A percentile compares a stretch with the other conserved stretches of the same genome.
Evolutionary conservation across 345 rosid species (phyloP).

Genomic region (Luvunga scandens): DNA sequence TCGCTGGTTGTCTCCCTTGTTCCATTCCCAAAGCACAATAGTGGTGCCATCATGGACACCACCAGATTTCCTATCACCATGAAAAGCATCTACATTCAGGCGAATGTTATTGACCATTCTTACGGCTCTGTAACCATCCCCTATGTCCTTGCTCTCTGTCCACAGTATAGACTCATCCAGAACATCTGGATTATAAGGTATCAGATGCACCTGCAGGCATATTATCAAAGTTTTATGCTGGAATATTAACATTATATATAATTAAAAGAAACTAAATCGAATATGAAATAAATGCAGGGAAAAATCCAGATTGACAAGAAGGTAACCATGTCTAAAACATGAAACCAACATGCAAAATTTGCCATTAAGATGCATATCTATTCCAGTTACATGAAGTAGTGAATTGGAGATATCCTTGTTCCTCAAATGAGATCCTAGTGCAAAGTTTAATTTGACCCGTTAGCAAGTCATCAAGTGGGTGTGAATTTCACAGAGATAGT

Average conservation of each 20-base stretch:
- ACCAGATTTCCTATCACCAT: conserved; percentile 67
- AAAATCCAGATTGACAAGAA: neutral
- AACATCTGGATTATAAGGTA: conserved; percentile 50
- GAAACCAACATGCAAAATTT: neutral
- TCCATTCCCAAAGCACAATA: conserved; percentile 81
- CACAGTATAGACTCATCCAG: conserved; percentile 70
- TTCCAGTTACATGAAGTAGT: neutral
- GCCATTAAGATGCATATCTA: neutral
- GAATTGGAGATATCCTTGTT: neutral
- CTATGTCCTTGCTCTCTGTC: conserved; percentile 60
- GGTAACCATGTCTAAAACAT: neutral
- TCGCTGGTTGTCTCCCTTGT: conserved; percentile 77
- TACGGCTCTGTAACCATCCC: conserved; percentile 44
- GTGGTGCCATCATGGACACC: conserved; percentile 73
- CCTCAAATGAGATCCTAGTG: too few relatives aligned
- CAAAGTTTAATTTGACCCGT: neutral
- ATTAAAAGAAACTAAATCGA: neutral
- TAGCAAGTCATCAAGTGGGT: neutral
- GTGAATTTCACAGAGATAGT: neutral
- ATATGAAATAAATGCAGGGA: neutral
- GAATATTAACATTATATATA: neutral
- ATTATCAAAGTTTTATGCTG: neutral
- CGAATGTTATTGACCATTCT: conserved; percentile 73
- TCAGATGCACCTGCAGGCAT: conserved; percentile 59
- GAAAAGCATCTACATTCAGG: conserved; percentile 76